A percentile compares a stretch with the other conserved stretches of the same genome.
Conservation (phyloP, 345 rosid species). For the Cardiospermum halicacabum region DNA sequence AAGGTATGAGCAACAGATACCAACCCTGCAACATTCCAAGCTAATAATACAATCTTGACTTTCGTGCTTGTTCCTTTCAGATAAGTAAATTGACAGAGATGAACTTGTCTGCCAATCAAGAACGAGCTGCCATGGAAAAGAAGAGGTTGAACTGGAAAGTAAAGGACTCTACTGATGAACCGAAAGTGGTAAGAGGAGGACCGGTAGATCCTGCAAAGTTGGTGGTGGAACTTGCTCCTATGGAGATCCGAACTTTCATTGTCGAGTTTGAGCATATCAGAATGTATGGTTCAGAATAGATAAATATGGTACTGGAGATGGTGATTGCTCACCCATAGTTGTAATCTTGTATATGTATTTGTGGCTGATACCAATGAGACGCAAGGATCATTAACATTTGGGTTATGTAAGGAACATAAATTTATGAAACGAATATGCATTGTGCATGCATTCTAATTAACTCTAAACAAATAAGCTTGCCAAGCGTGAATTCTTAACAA, state of each 20-base stretch:
- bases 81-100: slow-evolving; percentile 55
- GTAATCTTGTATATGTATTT: neutral
- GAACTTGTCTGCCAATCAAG: slow-evolving; percentile 88
- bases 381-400: no score
- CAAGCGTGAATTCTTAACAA: no score
- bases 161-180: slow-evolving; percentile 35
- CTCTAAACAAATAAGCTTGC: no score
- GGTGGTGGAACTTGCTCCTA: slow-evolving; percentile 70
- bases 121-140: slow-evolving; percentile 71
- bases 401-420: no score
- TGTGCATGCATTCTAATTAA: no score
- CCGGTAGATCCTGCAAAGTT: slow-evolving; percentile 54
- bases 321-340: no score
- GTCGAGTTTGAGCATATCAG: slow-evolving; percentile 35
- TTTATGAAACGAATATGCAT: no score
- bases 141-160: slow-evolving; percentile 76
- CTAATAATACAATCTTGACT: neutral
- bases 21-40: neutral
- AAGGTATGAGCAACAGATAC: slow-evolving; percentile 40
- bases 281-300: slow-evolving; percentile 6
- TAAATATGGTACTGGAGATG: no score
- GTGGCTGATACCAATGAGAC: no score
- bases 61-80: slow-evolving; percentile 27
- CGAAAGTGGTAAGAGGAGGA: slow-evolving; percentile 51
- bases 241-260: slow-evolving; percentile 79